Conservation (phyloP, 345 rosid species). For the Syzygium aromaticum region DNA sequence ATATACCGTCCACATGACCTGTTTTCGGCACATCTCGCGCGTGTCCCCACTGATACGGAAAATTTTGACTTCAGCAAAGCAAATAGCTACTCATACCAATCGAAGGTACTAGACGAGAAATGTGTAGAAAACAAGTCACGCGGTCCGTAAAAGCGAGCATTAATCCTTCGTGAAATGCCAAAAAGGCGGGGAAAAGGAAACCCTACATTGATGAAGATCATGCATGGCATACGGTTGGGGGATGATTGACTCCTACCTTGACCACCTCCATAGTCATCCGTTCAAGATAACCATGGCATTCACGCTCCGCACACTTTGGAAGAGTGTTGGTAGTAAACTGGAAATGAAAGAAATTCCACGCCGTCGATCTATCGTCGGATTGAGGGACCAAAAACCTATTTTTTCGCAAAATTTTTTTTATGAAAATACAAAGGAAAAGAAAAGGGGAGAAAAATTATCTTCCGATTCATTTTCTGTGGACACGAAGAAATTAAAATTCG, state of each 20-base stretch:
- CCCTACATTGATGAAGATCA: background rate
- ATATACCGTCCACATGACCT: background rate
- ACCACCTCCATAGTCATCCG: background rate
- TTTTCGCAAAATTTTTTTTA: no score
- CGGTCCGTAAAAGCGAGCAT: background rate
- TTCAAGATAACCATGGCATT: background rate
- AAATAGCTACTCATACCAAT: background rate
- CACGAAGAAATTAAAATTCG: background rate
- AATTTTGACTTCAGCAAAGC: background rate
- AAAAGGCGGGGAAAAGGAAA: background rate
- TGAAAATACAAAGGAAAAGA: background rate
- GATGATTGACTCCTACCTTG: background rate
- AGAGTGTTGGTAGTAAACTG: background rate
- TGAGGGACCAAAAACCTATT: background rate
- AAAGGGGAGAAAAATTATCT: background rate
- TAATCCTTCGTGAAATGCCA: background rate
- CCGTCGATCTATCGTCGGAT: background rate
- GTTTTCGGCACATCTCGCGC: background rate
- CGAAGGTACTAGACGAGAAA: background rate
- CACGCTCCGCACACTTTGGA: background rate
- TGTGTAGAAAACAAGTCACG: background rate
- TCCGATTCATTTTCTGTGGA: background rate
- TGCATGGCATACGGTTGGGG: background rate
- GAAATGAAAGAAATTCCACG: background rate
- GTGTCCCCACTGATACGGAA: fast-evolving